Evolutionary conservation across 768 basidiomycete genomes (phyloP).

Genomic region (Cystoderma amianthinum): DNA sequence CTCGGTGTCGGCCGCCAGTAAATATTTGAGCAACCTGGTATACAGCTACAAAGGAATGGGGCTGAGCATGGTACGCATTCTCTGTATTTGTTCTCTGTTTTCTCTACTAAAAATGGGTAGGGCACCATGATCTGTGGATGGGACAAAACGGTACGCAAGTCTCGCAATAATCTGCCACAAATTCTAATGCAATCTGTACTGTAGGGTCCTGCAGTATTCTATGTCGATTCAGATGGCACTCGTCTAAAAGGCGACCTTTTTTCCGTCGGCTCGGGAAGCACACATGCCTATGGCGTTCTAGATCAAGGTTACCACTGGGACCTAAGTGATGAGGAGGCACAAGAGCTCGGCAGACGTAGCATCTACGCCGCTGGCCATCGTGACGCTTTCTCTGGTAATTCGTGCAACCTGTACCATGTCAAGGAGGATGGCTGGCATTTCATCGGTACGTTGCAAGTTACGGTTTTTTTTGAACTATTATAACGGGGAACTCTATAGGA

Average conservation of each 20-base stretch:
- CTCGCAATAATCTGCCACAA: background rate
- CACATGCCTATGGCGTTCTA: conserved; percentile 97
- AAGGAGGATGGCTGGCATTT: conserved; percentile 95
- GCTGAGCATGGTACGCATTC: conserved; percentile 81
- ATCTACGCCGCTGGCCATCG: conserved; percentile 97
- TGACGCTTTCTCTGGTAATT: conserved; percentile 94
- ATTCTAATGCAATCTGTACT: conserved; percentile 5
- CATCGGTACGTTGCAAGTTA: conserved; percentile 57
- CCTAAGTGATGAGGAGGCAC: conserved; percentile 85
- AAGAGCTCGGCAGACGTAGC: conserved; percentile 87
- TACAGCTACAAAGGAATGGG: conserved; percentile 99
- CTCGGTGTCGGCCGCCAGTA: conserved; percentile 98
- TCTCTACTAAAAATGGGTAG: conserved; percentile 27
- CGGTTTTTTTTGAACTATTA: background rate
- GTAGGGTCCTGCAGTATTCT: conserved; percentile 92
- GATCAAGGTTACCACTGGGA: conserved; percentile 97
- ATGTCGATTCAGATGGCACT: conserved; percentile 96
- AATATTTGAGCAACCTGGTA: conserved; percentile 94
- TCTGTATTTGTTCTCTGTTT: background rate
- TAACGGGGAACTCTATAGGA: conserved; percentile 35
- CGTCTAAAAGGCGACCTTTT: conserved; percentile 96
- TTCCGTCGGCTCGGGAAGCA: conserved; percentile 96
- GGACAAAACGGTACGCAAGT: conserved; percentile 83
- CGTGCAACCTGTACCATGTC: conserved; percentile 93
- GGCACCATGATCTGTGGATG: conserved; percentile 99